Base-by-base conservation (phyloP, 495 filamentous ascomycete genomes). In the Penicillium soppii region DNA sequence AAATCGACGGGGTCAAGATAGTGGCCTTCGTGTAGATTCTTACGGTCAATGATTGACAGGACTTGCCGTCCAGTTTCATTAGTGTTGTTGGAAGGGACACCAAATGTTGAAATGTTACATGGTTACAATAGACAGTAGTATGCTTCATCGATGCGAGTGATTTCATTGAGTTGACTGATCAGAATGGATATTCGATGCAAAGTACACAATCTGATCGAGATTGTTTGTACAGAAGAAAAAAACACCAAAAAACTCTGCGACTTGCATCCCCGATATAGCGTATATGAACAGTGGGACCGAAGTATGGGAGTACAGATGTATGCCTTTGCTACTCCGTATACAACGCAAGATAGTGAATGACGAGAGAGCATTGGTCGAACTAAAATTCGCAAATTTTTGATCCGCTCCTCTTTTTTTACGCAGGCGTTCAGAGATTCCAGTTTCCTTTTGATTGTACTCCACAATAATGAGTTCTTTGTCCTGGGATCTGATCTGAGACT, bases 261-360 rank as follows among this genome's bases (percentile, higher is more conserved):
- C 12, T 40, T 49, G 25, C 36, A 30, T 46, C 47, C 47, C 47
- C 37, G 47, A 49, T 49, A 29, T 33, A 49, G 46, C 36, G 46
- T 23, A 21, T 22, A 37, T 36, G 44, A 17, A 30, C 27, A 43
- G 44, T 47, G 45, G 35, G 17, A 48, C 33, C 45, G 17, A 20
- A 13, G 16, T 20, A 20, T 39, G 23, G 35, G 35, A 5, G 9
- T 9, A 38, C 33, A n/a, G n/a, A n/a, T n/a, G n/a, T n/a, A n/a
- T n/a, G n/a, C n/a, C n/a, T n/a, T n/a, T n/a, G n/a, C n/a, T n/a
- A n/a, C 32, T 33, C 44, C 45, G 15, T 27, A 38, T 38, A n/a
- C 5, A 16, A 17, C 19, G 33, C 32, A 29, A 27, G 35, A 47
- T 38, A 38, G 22, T 17, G 15, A 41, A 32, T 12, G 13, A 41